phyloP scores from a whole-genome alignment of 345 rosid genomes.

The Rhodamnia argentea region DNA sequence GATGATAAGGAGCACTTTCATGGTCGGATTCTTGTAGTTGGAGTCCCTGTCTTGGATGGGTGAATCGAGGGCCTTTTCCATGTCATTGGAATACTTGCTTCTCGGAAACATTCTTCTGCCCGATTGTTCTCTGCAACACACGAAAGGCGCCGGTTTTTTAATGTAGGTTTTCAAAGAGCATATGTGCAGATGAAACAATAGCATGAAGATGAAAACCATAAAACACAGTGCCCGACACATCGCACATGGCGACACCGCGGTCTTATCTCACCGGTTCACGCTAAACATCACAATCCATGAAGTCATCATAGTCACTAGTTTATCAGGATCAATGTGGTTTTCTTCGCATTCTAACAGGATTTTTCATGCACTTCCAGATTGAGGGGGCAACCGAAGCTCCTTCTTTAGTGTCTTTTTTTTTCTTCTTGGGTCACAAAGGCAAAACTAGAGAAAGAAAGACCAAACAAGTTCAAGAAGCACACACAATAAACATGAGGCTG shows the following conservation, averaged over 20 bases:
- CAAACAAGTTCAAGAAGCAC: background rate
- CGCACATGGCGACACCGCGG: background rate
- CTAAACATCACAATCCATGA: background rate
- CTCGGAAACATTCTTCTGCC: constrained; percentile 32
- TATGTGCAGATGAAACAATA: background rate
- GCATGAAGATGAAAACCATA: background rate
- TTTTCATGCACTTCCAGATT: background rate
- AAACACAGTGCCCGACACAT: background rate
- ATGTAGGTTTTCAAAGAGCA: background rate
- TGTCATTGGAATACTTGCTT: constrained; percentile 37
- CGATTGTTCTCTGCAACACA: constrained; percentile 34
- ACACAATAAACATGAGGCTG: background rate
- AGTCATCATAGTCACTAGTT: background rate
- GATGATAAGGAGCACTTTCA: constrained; percentile 36
- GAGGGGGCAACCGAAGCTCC: background rate
- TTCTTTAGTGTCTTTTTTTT: background rate
- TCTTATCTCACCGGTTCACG: background rate
- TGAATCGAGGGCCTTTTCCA: constrained; percentile 41
- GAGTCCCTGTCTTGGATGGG: constrained; percentile 43
- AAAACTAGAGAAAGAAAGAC: background rate
- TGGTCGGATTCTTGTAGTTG: constrained; percentile 30
- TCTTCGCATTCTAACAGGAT: background rate
- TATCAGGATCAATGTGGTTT: background rate
- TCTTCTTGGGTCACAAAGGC: background rate
- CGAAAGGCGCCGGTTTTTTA: background rate